Evolutionary conservation across 352 stramenopile genomes (phyloP).

Genomic region (Thalassiosira allenii): DNA sequence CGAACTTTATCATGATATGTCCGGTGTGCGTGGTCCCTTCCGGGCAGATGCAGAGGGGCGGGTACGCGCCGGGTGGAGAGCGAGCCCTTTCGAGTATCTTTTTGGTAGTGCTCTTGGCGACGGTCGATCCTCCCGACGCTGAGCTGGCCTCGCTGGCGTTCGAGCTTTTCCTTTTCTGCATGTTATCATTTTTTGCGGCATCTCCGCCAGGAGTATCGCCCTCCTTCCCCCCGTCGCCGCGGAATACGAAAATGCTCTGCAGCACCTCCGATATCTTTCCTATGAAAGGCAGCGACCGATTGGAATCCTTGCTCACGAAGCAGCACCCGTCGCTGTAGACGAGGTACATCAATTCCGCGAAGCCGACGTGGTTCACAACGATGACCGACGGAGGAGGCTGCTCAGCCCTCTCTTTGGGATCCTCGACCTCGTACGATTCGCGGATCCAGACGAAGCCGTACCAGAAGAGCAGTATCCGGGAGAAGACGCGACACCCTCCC

Average conservation of each 20-base stretch:
- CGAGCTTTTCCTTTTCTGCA: too few species aligned
- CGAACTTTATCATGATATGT: conserved; percentile 11
- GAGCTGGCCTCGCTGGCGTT: too few species aligned
- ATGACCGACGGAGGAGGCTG: conserved; percentile 19
- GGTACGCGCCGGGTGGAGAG: conserved; percentile 7
- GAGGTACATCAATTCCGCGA: conserved; percentile 22
- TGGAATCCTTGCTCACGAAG: conserved; percentile 26
- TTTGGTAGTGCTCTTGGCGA: conserved; percentile 10
- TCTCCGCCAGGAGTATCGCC: too few species aligned
- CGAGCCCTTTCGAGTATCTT: conserved; percentile 11
- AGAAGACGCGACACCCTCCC: conserved; percentile 9
- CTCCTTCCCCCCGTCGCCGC: conserved; percentile 2
- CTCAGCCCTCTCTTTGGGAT: conserved; percentile 12
- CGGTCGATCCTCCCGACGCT: too few species aligned
- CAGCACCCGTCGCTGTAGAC: conserved; percentile 19
- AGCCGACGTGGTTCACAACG: conserved; percentile 19
- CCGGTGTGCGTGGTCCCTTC: conserved; percentile 19
- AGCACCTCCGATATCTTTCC: conserved; percentile 22
- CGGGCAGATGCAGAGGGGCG: conserved; percentile 12
- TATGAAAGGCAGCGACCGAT: conserved; percentile 18
- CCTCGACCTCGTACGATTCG: conserved; percentile 10
- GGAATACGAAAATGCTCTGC: conserved; percentile 21
- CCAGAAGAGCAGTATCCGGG: conserved; percentile 8
- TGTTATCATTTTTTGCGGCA: too few species aligned
- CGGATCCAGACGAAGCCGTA: conserved; percentile 20